Evolutionary conservation across 31 red algal genomes (phyloP).

Genomic region (Odonthalia washingtoniensis): DNA sequence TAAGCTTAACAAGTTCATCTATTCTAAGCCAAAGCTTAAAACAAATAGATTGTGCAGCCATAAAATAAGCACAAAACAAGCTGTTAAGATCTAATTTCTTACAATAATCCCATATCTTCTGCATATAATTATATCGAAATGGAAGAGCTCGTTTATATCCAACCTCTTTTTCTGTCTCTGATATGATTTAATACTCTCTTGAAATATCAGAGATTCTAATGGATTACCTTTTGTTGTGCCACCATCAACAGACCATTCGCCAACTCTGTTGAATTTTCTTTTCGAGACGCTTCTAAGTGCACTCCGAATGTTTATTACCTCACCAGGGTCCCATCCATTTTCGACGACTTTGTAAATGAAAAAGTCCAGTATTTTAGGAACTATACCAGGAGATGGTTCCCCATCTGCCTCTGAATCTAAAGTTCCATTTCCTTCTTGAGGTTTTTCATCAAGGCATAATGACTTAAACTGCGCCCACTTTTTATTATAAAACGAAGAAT

Average conservation of each 20-base stretch:
- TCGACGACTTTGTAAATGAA: constrained; percentile 22
- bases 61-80: not conserved
- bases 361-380: not conserved
- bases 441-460: not conserved
- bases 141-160: too few relatives aligned
- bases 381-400: not conserved
- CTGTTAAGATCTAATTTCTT: not conserved
- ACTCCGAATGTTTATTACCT: not conserved
- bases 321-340: constrained; percentile 1
- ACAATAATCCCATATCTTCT: not conserved
- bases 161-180: too few relatives aligned
- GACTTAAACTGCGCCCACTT: not conserved
- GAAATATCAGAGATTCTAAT: not conserved
- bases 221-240: not conserved
- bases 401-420: not conserved
- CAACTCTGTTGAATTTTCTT: not conserved
- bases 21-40: constrained; percentile 19
- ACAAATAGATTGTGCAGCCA: not conserved
- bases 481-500: not conserved
- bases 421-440: not conserved
- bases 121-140: constrained; percentile 42
- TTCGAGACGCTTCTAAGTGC: not conserved
- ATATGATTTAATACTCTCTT: too few relatives aligned
- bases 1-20: constrained; percentile 16
- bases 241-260: not conserved